Base-by-base conservation (phyloP, 345 rosid species). In the Populus nigra region DNA sequence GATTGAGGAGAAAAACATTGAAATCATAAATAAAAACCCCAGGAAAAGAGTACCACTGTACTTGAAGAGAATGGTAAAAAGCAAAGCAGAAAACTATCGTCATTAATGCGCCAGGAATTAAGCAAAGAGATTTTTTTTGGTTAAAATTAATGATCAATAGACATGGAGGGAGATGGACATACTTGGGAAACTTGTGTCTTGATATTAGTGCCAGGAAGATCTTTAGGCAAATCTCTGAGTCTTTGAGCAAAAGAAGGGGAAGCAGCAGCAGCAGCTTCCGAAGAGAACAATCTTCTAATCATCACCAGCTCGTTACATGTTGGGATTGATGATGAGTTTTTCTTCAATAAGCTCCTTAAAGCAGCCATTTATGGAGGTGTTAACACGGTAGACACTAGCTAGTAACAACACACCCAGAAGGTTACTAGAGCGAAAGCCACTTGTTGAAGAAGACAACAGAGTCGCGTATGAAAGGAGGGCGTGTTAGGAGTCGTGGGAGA, bases 171-270 rank as follows among this genome's bases (percentile, higher is more conserved):
- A 35, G 31, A 9, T 23, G 61, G 36, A 9, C 38, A 69, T 35
- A 92, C 99, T 81, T 89, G 89, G 59, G 96, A 84, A 65, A 87
- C 97, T 45, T 86, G 87, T 18, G 86, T 80, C 82, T 87, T 93
- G 88, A 93, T 87, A 13, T 90, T 86, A 74, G 94, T 89, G 29
- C 79, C 84, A 3, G 93, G 96, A 65, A 88, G 83, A 43, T 86
- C 88, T 81, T 87, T 90, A 72, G 97, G 96, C 35, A 93, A 90
- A 84, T 90, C 91, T 76, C 94, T 85, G 78, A 91, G 74, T 75
- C 93, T 86, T 65, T 91, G 91, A 55, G 89, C 86, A 57, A 91
- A 90, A 73, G 93, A 83, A 39, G 89, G 77, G 63, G 74, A 86
- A 65, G 71, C 38, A 59, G 71, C 33, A 20, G 74, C 62, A 20